These are phyloP conservation scores for Scortechinia acanthostroma DNA, from an alignment of 2,329 filamentous ascomycete genomes.

Conservation along the genomic window DNA sequence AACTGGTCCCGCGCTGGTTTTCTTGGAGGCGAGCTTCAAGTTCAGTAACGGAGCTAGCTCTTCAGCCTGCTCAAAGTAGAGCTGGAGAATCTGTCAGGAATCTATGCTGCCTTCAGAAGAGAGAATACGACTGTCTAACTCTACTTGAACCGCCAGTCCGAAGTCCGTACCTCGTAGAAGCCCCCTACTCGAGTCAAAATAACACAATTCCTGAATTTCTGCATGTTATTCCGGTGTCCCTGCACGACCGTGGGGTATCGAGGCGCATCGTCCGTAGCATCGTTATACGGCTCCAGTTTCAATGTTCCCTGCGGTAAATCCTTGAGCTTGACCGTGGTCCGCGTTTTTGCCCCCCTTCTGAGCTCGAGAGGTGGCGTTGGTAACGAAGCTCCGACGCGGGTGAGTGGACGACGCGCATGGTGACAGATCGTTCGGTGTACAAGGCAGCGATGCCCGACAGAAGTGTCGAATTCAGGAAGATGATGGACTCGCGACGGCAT, in stretches of 20 bases:
- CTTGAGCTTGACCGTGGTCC: slow-evolving; percentile 23
- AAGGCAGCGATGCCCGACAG: slow-evolving; percentile 7
- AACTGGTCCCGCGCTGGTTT: slow-evolving; percentile 47
- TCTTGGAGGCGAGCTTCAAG: slow-evolving; percentile 56
- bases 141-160: too few relatives aligned
- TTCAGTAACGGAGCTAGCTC: slow-evolving; percentile 61
- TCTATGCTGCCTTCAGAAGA: neutral
- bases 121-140: too few relatives aligned
- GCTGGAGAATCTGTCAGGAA: slow-evolving; percentile 9
- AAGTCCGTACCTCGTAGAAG: slow-evolving; percentile 48
- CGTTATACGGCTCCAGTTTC: slow-evolving; percentile 13
- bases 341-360: slow-evolving; percentile 22
- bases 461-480: too few relatives aligned
- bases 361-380: slow-evolving; percentile 6
- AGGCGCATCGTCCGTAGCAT: slow-evolving; percentile 21
- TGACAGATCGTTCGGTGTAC: slow-evolving; percentile 17
- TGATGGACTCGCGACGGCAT: slow-evolving; percentile 6
- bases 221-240: slow-evolving; percentile 63
- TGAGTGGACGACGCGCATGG: slow-evolving; percentile 14
- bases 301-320: neutral
- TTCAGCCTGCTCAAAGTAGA: slow-evolving; percentile 71
- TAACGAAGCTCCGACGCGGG: slow-evolving; percentile 8
- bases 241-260: slow-evolving; percentile 59
- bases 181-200: slow-evolving; percentile 65
- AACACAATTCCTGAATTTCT: slow-evolving; percentile 64